A percentile compares a stretch with the other conserved stretches of the same genome.
phyloP scores from a whole-genome alignment of 1,284 basidiomycete species.

The Ceratobasidium sp. region DNA sequence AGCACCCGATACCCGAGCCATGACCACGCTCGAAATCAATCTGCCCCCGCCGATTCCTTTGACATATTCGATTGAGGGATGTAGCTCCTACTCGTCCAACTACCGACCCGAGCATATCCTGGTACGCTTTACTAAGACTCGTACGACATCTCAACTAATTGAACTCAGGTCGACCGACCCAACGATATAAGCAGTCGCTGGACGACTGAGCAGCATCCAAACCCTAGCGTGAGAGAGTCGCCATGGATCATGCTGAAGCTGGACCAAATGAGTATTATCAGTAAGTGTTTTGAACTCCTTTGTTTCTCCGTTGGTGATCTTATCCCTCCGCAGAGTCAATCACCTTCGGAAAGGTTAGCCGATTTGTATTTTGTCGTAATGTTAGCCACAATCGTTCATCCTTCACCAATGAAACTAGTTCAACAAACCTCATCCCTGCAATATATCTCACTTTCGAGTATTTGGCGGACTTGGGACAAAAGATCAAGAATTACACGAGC shows the following conservation, averaged over 20 bases:
- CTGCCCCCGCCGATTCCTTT: constrained; percentile 25
- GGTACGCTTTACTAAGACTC: not conserved
- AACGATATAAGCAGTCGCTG: constrained; percentile 44
- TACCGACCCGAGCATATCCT: constrained; percentile 44
- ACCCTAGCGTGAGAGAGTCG: constrained; percentile 30
- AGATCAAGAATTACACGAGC: constrained; percentile 42
- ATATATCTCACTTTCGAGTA: constrained; percentile 81
- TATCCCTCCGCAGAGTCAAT: constrained; percentile 62
- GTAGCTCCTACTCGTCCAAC: constrained; percentile 41
- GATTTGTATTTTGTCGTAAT: not conserved
- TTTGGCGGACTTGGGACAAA: constrained; percentile 55
- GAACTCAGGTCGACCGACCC: constrained; percentile 20
- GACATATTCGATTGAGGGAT: constrained; percentile 41
- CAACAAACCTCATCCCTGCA: constrained; percentile 74
- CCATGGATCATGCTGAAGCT: constrained; percentile 45
- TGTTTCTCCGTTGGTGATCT: not conserved
- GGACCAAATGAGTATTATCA: constrained; percentile 38
- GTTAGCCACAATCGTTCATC: not conserved
- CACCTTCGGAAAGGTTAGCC: constrained; percentile 79
- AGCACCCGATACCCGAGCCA: too few species aligned
- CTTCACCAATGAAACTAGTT: constrained; percentile 22
- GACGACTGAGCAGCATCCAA: constrained; percentile 41
- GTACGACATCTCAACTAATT: not conserved
- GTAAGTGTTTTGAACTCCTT: constrained; percentile 28
- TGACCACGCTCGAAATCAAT: constrained; percentile 47